phyloP scores from a whole-genome alignment of 2,329 filamentous ascomycete species.

The Paramyrothecium sp. region DNA sequence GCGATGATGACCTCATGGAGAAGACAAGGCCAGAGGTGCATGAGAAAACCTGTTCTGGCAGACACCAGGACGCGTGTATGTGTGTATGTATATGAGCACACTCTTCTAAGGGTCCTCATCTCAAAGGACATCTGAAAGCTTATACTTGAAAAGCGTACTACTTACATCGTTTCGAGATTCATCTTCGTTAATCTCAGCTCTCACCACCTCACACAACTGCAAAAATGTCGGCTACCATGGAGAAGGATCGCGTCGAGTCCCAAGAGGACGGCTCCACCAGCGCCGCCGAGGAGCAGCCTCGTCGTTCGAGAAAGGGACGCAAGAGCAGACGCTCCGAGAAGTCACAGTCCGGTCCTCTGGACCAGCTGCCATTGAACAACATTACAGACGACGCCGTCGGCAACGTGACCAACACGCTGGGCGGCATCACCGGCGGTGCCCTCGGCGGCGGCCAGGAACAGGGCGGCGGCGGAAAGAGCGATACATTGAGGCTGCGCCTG shows the following conservation, averaged over 20 bases:
- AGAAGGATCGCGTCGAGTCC: constrained; percentile 23
- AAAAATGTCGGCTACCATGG: constrained; percentile 19
- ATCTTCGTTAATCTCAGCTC: not conserved
- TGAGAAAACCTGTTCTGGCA: constrained; percentile 26
- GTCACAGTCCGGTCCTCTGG: constrained; percentile 25
- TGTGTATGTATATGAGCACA: constrained; percentile 20
- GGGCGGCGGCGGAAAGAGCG: constrained; percentile 16
- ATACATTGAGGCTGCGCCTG: constrained; percentile 62
- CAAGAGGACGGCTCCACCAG: constrained; percentile 17
- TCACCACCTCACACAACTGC: not conserved
- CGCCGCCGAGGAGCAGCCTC: constrained; percentile 20
- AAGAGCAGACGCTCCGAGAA: constrained; percentile 24
- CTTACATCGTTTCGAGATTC: not conserved
- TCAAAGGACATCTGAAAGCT: no score
- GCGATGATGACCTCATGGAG: constrained; percentile 26
- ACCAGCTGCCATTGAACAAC: constrained; percentile 33
- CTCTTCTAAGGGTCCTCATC: constrained; percentile 6
- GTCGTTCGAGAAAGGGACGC: constrained; percentile 24
- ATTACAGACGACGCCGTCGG: constrained; percentile 28
- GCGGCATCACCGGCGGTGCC: constrained; percentile 35
- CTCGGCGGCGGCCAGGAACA: constrained; percentile 26
- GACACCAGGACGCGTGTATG: not conserved
- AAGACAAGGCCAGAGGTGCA: constrained; percentile 2
- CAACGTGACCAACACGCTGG: constrained; percentile 39
- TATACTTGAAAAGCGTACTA: not conserved